Evolutionary conservation across 371 early-diverging fungal genomes (phyloP).

Genomic region (Syncephalastrum contaminatum): DNA sequence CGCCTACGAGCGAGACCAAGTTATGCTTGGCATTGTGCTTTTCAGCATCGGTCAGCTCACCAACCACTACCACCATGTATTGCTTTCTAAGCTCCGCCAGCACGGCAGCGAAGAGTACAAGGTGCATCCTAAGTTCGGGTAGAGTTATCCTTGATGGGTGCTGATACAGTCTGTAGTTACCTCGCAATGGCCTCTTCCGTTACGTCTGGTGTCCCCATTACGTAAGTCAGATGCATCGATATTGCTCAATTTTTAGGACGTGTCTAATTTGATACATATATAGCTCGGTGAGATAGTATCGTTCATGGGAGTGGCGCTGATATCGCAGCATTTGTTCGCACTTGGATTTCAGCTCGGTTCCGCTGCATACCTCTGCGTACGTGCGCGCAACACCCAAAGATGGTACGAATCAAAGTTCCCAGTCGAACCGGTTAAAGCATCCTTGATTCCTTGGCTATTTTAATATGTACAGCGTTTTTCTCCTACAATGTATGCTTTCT

Average conservation of each 20-base stretch:
- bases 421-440: constrained; percentile 13
- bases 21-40: constrained; percentile 12
- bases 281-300: constrained; percentile 38
- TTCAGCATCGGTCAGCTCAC: constrained; percentile 29
- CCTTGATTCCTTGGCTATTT: constrained; percentile 31
- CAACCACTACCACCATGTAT: constrained; percentile 37
- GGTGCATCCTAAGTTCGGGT: constrained; percentile 6
- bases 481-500: too few species aligned
- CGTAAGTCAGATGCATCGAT: constrained; percentile 20
- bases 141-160: too few species aligned
- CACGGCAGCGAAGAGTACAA: constrained; percentile 26
- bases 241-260: not conserved
- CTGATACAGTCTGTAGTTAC: constrained; percentile 17
- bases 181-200: constrained; percentile 26
- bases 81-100: constrained; percentile 25
- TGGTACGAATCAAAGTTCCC: constrained; percentile 35
- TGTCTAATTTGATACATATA: not conserved
- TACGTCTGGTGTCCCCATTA: constrained; percentile 49
- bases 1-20: not conserved
- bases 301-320: constrained; percentile 22
- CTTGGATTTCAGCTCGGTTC: constrained; percentile 23
- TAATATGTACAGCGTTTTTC: constrained; percentile 8
- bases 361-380: constrained; percentile 21
- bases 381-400: constrained; percentile 31
- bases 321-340: constrained; percentile 26